These are phyloP conservation scores for Triangularia setosa DNA, from an alignment of 2,329 filamentous ascomycete genomes.

Conservation along the genomic window DNA sequence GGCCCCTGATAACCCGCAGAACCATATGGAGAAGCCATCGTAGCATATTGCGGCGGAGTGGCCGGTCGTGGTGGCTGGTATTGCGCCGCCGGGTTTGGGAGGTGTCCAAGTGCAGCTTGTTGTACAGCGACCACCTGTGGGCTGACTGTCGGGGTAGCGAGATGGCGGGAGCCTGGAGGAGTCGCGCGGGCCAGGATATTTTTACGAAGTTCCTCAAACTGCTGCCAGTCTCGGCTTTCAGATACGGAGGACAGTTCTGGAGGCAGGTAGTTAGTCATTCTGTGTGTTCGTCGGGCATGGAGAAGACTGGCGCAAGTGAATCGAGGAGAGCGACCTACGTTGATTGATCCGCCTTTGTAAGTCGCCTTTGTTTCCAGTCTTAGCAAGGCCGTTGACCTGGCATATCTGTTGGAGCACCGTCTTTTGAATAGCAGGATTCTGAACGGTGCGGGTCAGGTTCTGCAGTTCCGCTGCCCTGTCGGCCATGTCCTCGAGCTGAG, in stretches of 20 bases:
- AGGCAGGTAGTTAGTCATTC: background rate
- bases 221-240: constrained; percentile 31
- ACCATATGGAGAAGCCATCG: background rate
- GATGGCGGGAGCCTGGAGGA: background rate
- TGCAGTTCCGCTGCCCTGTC: constrained; percentile 38
- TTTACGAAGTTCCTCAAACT: constrained; percentile 35
- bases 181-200: background rate
- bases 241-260: background rate
- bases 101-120: background rate
- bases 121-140: background rate
- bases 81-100: background rate
- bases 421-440: constrained; percentile 47
- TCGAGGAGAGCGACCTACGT: constrained; percentile 55
- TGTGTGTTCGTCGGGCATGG: background rate
- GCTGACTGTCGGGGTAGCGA: background rate
- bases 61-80: background rate
- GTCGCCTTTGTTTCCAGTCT: constrained; percentile 79
- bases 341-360: constrained; percentile 74
- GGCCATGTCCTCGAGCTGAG: constrained; percentile 14
- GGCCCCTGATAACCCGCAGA: background rate
- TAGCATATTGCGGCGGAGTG: background rate
- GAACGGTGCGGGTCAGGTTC: constrained; percentile 42
- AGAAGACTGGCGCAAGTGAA: background rate
- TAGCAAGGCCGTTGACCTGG: constrained; percentile 66
- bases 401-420: constrained; percentile 73